A percentile compares a stretch with the other conserved stretches of the same genome.
phyloP scores from a whole-genome alignment of 768 basidiomycete species.

The Lactifluus volemus region DNA sequence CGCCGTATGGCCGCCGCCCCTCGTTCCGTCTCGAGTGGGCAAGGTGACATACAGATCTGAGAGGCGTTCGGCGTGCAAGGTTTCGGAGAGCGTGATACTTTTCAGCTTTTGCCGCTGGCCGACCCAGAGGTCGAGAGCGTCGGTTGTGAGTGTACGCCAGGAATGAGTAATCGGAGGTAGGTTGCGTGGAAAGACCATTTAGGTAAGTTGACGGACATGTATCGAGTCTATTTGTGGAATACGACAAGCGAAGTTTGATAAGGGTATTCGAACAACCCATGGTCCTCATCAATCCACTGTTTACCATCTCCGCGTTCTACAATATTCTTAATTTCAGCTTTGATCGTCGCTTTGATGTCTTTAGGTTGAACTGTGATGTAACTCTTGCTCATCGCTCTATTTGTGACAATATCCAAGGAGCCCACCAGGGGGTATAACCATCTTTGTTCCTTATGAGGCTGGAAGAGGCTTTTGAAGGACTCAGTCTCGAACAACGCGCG shows the following conservation, averaged over 20 bases:
- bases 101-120: slow-evolving; percentile 25
- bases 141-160: slow-evolving; percentile 5
- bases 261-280: slow-evolving; percentile 73
- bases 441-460: slow-evolving; percentile 45
- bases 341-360: slow-evolving; percentile 48
- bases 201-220: too few relatives aligned
- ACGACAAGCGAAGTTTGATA: slow-evolving; percentile 62
- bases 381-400: slow-evolving; percentile 75
- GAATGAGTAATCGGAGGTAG: slow-evolving; percentile 5
- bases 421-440: slow-evolving; percentile 47
- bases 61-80: slow-evolving; percentile 46
- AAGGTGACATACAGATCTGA: slow-evolving; percentile 59
- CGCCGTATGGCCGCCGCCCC: slow-evolving; percentile 28
- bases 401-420: slow-evolving; percentile 46
- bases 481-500: slow-evolving; percentile 54
- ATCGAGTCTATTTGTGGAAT: slow-evolving; percentile 16
- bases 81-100: slow-evolving; percentile 38
- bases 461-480: slow-evolving; percentile 53
- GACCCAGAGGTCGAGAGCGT: slow-evolving; percentile 48
- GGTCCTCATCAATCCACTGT: slow-evolving; percentile 65
- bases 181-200: neutral
- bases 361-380: slow-evolving; percentile 62
- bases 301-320: slow-evolving; percentile 51
- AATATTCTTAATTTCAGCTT: slow-evolving; percentile 43
- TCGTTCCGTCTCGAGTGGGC: slow-evolving; percentile 61